A percentile compares a stretch with the other conserved stretches of the same genome.
Conservation (phyloP, 2,329 filamentous ascomycete genomes). For the Ciborinia camelliae region DNA sequence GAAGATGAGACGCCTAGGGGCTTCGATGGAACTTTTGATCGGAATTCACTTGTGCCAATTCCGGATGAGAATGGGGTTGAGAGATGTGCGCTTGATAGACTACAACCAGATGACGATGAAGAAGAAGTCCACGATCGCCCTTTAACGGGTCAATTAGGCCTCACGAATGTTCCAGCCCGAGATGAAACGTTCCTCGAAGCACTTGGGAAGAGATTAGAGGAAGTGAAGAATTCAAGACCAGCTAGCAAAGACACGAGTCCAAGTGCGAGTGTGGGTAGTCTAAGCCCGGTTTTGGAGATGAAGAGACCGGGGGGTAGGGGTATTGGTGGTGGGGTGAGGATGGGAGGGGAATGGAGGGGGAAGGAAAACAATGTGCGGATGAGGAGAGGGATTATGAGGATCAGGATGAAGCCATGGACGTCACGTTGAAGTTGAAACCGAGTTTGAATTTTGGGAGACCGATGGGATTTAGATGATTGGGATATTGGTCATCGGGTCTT, state of each 20-base stretch:
- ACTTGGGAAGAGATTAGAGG: slow-evolving; percentile 31
- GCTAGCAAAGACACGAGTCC: slow-evolving; percentile 15
- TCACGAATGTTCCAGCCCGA: slow-evolving; percentile 26
- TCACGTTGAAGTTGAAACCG: slow-evolving; percentile 28
- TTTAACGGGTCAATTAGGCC: slow-evolving; percentile 30
- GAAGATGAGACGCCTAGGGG: slow-evolving; percentile 33
- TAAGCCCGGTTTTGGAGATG: slow-evolving; percentile 17
- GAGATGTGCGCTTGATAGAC: background rate
- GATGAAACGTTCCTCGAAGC: slow-evolving; percentile 31
- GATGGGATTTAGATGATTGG: slow-evolving; percentile 23
- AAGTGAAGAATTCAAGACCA: slow-evolving; percentile 23
- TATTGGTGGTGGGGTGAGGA: slow-evolving; percentile 3
- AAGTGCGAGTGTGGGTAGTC: slow-evolving; percentile 1
- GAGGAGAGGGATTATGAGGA: slow-evolving; percentile 12
- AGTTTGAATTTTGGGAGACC: slow-evolving; percentile 33
- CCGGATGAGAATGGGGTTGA: slow-evolving; percentile 6
- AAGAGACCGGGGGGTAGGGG: background rate
- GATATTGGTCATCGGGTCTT: background rate
- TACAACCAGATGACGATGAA: slow-evolving; percentile 13
- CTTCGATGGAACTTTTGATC: background rate
- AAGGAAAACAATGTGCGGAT: slow-evolving; percentile 10
- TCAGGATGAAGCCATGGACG: slow-evolving; percentile 21
- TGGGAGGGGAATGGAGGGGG: slow-evolving; percentile 18
- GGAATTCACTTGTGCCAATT: background rate
- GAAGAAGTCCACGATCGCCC: slow-evolving; percentile 26